A percentile compares a stretch with the other conserved stretches of the same genome.
phyloP scores from a whole-genome alignment of 768 basidiomycete species.

The Cyclocybe cylindracea region DNA sequence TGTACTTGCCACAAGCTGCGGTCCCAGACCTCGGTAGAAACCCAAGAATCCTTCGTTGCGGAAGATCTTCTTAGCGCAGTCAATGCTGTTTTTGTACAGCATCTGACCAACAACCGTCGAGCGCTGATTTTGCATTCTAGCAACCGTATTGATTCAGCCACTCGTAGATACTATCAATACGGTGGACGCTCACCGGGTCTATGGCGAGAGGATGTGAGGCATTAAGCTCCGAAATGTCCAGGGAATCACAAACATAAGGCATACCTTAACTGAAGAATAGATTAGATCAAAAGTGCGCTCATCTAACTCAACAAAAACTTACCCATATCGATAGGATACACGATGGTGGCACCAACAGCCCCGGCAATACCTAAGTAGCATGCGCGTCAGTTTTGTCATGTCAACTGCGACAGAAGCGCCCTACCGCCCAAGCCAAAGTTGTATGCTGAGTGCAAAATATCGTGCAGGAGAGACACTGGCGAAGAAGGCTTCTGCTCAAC shows the following conservation, averaged over 20 bases:
- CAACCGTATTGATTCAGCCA: not conserved
- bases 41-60: slow-evolving; percentile 91
- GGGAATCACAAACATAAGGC: slow-evolving; percentile 16
- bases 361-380: slow-evolving; percentile 76
- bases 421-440: slow-evolving; percentile 85
- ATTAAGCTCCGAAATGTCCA: not conserved
- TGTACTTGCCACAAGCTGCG: slow-evolving; percentile 82
- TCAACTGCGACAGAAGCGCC: no score
- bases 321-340: slow-evolving; percentile 96
- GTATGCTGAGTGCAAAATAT: slow-evolving; percentile 72
- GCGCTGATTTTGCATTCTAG: slow-evolving; percentile 96
- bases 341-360: slow-evolving; percentile 93
- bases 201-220: slow-evolving; percentile 9
- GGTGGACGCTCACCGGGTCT: slow-evolving; percentile 55
- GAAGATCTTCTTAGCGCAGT: slow-evolving; percentile 93
- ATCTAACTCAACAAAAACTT: slow-evolving; percentile 29
- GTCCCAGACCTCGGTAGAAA: slow-evolving; percentile 96
- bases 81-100: slow-evolving; percentile 93
- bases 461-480: slow-evolving; percentile 47
- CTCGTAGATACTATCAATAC: not conserved
- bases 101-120: slow-evolving; percentile 96
- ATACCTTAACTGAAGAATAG: slow-evolving; percentile 67
- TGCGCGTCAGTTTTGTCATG: no score
- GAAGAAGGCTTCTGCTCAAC: slow-evolving; percentile 32
- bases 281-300: not conserved